Base-by-base conservation (phyloP, 345 rosid genomes). In the Camelina hispida region DNA sequence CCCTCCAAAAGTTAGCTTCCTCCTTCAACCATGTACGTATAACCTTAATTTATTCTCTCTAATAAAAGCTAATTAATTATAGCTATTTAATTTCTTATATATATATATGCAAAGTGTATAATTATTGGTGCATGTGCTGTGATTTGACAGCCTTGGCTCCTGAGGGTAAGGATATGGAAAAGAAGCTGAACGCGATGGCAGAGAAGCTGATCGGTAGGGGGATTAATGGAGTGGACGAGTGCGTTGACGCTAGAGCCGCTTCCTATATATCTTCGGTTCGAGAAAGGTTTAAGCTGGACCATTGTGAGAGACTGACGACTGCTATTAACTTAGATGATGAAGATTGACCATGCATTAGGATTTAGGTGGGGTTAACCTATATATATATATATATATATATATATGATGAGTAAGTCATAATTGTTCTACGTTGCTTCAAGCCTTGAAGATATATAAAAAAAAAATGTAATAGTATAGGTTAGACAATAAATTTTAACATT, bases 181-280 rank as follows among this genome's bases (percentile, higher is more conserved):
- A 61, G 58, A 68, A 69, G 79, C 63, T 76, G 17, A 40, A 53
- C 34, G 54, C 28, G 28, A 55, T 32, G 44, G 40, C 65, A 25
- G 66, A 79, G 51, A 62, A 60, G 59, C 51, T 68, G 59, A 15
- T 63, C 15, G 71, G 69, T 44, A 62, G 32, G 43, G 57, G 71
- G 69, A 6, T 43, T 4, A 71, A 17, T 34, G 78, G 73, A 17
- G 52, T 47, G 62, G 71, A 73, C 7, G 81, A 78, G 32, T 61
- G 74, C 65, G 78, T 79, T 46, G 78, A 79, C 69, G 66, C 72
- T 55, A 79, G 78, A 74, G 81, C 78, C 52, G 46, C 74, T 52
- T 60, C 78, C 12, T 79, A 73, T 68, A 79, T 79, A 64, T 79
- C 81, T 43, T 72, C 81, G 35, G 81, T 72, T 62, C 57, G 69